A percentile compares a stretch with the other conserved stretches of the same genome.
These are phyloP conservation scores for Annulohypoxylon nitens DNA, from an alignment of 495 filamentous ascomycete genomes.

Conservation along the genomic window DNA sequence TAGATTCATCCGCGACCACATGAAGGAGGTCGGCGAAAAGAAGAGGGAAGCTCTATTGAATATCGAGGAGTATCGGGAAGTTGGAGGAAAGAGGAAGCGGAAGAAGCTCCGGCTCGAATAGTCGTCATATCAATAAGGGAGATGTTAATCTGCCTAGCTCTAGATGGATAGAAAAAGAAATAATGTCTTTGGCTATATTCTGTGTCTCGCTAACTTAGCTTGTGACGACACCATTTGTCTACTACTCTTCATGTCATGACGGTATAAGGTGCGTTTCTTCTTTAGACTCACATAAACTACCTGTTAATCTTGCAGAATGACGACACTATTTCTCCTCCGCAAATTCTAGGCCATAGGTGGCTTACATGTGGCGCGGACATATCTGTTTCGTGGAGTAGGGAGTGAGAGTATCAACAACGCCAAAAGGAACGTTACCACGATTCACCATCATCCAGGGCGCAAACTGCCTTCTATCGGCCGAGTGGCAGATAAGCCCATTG, in stretches of 20 bases:
- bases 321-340: not conserved
- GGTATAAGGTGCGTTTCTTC: not conserved
- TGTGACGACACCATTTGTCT: not conserved
- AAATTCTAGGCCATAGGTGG: not conserved
- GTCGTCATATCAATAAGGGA: not conserved
- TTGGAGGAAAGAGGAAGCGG: conserved; percentile 79
- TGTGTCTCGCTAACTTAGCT: not conserved
- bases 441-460: not conserved
- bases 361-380: not conserved
- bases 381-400: not conserved
- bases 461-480: not conserved
- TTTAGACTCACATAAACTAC: not conserved
- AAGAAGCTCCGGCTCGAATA: conserved; percentile 59
- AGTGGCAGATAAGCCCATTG: not conserved
- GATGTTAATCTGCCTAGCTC: not conserved
- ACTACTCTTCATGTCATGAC: not conserved
- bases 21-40: conserved; percentile 91
- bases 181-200: not conserved
- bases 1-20: conserved; percentile 80
- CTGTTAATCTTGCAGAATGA: not conserved
- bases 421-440: not conserved
- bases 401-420: no score
- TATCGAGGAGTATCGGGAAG: conserved; percentile 92
- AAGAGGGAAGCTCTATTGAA: conserved; percentile 90
- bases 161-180: conserved; percentile 8